These are phyloP conservation scores for Pichia kudriavzevii DNA, from an alignment of 1,139 yeast species.

Conservation along the genomic window DNA sequence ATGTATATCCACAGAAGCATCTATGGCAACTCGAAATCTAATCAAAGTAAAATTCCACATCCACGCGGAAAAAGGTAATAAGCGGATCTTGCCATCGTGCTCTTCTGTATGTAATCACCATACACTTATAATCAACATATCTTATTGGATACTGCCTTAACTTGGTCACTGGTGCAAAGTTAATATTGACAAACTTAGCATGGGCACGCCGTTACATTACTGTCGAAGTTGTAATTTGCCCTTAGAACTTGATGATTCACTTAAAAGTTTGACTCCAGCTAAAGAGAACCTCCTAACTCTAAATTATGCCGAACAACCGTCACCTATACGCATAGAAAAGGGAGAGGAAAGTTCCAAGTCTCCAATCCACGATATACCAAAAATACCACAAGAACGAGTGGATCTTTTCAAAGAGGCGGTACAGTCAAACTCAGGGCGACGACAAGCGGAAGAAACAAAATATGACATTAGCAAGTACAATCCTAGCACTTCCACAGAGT, in stretches of 20 bases:
- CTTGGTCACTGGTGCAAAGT: neutral
- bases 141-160: too few relatives aligned
- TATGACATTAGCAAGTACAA: neutral
- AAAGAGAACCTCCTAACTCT: slow-evolving; percentile 41
- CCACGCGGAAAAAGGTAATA: too few relatives aligned
- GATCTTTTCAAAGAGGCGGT: slow-evolving; percentile 26
- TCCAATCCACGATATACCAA: slow-evolving; percentile 28
- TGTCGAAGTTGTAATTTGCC: slow-evolving; percentile 62
- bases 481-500: neutral
- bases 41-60: too few relatives aligned
- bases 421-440: slow-evolving; percentile 14
- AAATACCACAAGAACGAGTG: slow-evolving; percentile 21
- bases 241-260: slow-evolving; percentile 45
- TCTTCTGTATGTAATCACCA: too few relatives aligned
- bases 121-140: too few relatives aligned
- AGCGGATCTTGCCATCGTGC: too few relatives aligned
- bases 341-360: neutral
- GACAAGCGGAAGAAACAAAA: neutral
- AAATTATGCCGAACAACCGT: slow-evolving; percentile 25
- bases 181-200: slow-evolving; percentile 1
- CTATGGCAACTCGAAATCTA: too few relatives aligned
- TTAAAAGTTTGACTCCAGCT: slow-evolving; percentile 44
- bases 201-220: too few relatives aligned
- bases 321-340: neutral
- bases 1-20: too few relatives aligned